Conservation (phyloP, 768 basidiomycete genomes). For the Naganishia kalamii region DNA sequence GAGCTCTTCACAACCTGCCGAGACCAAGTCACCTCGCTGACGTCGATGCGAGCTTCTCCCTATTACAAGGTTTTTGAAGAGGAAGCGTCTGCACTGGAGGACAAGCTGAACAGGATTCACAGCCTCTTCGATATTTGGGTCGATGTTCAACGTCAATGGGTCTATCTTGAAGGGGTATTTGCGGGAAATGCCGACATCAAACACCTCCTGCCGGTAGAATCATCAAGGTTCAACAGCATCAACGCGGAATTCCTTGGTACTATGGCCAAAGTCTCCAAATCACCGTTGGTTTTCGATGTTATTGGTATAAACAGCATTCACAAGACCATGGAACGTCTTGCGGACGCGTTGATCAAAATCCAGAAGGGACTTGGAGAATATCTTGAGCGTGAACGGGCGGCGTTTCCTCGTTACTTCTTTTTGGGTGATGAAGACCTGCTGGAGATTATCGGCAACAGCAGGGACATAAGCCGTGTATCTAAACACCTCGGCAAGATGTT, state of each 20-base stretch:
- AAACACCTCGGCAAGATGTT: slow-evolving; percentile 99
- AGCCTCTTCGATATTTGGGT: slow-evolving; percentile 99
- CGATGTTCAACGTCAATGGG: slow-evolving; percentile 99
- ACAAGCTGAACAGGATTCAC: slow-evolving; percentile 91
- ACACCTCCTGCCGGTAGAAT: slow-evolving; percentile 93
- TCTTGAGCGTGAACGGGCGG: slow-evolving; percentile 90
- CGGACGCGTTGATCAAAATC: slow-evolving; percentile 93
- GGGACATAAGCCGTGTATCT: slow-evolving; percentile 95
- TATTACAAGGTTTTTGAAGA: slow-evolving; percentile 72
- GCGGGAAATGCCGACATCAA: slow-evolving; percentile 99
- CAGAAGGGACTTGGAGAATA: slow-evolving; percentile 99
- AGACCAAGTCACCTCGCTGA: slow-evolving; percentile 90
- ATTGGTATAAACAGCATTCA: slow-evolving; percentile 94
- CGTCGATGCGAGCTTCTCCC: slow-evolving; percentile 95
- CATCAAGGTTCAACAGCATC: slow-evolving; percentile 96
- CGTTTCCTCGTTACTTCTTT: slow-evolving; percentile 99
- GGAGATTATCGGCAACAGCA: slow-evolving; percentile 99
- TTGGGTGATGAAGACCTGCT: slow-evolving; percentile 97
- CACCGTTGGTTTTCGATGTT: slow-evolving; percentile 92
- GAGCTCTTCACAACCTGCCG: slow-evolving; percentile 94
- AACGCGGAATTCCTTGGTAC: slow-evolving; percentile 95
- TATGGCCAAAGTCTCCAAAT: slow-evolving; percentile 99
- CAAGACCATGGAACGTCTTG: slow-evolving; percentile 92
- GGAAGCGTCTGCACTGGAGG: slow-evolving; percentile 79
- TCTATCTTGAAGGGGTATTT: slow-evolving; percentile 98